Evolutionary conservation across 805 yeast genomes (phyloP).

Genomic region (Candida ascalaphidarum): DNA sequence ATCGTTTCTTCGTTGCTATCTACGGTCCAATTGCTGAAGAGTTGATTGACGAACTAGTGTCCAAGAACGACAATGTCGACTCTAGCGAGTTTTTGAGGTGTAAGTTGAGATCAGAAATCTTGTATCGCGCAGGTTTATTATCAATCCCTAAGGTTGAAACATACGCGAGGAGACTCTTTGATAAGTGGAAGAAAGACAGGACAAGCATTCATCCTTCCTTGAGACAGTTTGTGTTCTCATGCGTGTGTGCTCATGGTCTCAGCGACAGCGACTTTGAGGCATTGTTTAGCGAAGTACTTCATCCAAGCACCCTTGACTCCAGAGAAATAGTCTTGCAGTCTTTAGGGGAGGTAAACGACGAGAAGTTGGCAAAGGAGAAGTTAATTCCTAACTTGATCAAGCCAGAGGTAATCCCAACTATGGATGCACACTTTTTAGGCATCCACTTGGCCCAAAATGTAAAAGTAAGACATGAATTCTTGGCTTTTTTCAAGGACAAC

Average conservation of each 20-base stretch:
- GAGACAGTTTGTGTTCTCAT: conserved; percentile 32
- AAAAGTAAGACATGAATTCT: conserved; percentile 31
- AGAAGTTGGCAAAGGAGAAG: conserved; percentile 21
- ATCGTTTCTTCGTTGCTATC: conserved; percentile 20
- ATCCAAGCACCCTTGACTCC: conserved; percentile 49
- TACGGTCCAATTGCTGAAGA: conserved; percentile 22
- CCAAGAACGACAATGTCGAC: conserved; percentile 7
- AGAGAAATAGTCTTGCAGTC: conserved; percentile 52
- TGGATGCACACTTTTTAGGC: conserved; percentile 52
- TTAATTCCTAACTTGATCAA: conserved; percentile 34
- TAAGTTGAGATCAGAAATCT: conserved; percentile 29
- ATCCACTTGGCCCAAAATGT: conserved; percentile 39
- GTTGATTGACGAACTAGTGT: conserved; percentile 12
- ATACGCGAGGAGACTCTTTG: conserved; percentile 23
- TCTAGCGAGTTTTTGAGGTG: conserved; percentile 17
- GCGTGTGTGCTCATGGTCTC: conserved; percentile 31
- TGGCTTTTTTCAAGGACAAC: conserved; percentile 42
- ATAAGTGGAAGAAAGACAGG: conserved; percentile 5
- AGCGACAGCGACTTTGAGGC: conserved; percentile 24
- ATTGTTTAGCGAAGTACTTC: conserved; percentile 37
- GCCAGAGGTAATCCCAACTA: conserved; percentile 38
- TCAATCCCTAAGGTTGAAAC: conserved; percentile 28
- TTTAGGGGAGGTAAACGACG: conserved; percentile 37
- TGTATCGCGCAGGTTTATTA: conserved; percentile 31
- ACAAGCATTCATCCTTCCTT: conserved; percentile 34